Conservation (phyloP, 345 rosid species). For the Arabidopsis thaliana region DNA sequence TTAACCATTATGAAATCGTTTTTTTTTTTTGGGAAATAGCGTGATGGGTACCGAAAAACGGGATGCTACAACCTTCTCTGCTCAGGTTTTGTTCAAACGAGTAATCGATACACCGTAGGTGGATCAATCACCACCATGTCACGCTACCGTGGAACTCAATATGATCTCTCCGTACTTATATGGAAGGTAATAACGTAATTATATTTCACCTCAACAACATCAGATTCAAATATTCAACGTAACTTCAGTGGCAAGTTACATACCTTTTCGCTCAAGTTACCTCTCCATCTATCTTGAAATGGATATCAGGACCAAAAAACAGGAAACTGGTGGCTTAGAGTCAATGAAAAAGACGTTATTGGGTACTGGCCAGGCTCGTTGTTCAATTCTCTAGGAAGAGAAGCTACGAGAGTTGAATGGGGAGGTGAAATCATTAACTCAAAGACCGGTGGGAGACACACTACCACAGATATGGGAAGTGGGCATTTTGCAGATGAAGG, state of each 20-base stretch:
- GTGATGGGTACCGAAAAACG: constrained; percentile 66
- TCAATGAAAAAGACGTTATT: constrained; percentile 48
- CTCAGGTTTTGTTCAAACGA: constrained; percentile 71
- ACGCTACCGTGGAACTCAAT: constrained; percentile 52
- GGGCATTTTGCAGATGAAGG: constrained; percentile 65
- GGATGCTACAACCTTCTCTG: constrained; percentile 76
- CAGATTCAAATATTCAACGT: constrained; percentile 3
- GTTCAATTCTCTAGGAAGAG: constrained; percentile 57
- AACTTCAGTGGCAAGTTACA: neutral
- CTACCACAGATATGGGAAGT: constrained; percentile 75
- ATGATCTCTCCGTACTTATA: constrained; percentile 58
- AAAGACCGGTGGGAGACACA: constrained; percentile 52
- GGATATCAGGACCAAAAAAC: constrained; percentile 54
- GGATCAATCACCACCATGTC: constrained; percentile 62
- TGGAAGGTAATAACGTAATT: constrained; percentile 57
- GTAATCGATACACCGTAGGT: constrained; percentile 62
- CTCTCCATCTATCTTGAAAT: neutral
- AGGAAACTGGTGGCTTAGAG: constrained; percentile 77
- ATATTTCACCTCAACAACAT: neutral
- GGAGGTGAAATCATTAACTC: constrained; percentile 70
- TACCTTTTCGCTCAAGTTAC: constrained; percentile 12
- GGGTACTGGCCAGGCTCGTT: constrained; percentile 70
- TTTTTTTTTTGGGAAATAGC: constrained; percentile 39
- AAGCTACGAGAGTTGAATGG: constrained; percentile 66
- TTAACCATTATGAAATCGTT: neutral